Evolutionary conservation across 1,139 yeast genomes (phyloP), one percentile per base, ranked within the genome.

Genomic region (Debaryomyces robertsiae): DNA sequence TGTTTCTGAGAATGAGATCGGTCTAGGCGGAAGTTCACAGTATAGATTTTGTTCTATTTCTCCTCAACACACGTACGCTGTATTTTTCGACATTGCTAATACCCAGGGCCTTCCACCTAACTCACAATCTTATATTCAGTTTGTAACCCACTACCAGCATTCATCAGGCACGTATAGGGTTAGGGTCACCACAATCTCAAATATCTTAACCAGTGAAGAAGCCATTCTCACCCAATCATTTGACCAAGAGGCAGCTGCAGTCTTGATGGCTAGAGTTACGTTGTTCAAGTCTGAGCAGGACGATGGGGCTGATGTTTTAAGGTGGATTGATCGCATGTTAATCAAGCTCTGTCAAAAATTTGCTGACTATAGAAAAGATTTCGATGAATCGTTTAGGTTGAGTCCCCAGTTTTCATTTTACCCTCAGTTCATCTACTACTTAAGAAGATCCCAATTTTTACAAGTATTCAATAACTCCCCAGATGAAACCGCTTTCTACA

Each of bases 181-280:
- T 46, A 82, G 98, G 56, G 98, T 93, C 34, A 93, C 98, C 22
- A 93, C 98, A 1, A 75, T 88, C 27, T 82, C 84, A 32, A 82
- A 88, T 53, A 77, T 79, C 52, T 69, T 84, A 56, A 79, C 74
- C 11, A 60, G 71, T 39, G 78, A 73, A 47, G 77, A 73, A 51
- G 67, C 69, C 48, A 59, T 69, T n/a, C 67, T 73, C 53, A 72
- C 82, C 17, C 75, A 71, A 51, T 73, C 94, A n/a, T 93, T 93
- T 63, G 99, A 93, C 66, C 98, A 94, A 70, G 98, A 93, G 65
- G 97, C 98, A 14, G 97, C 98, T 9, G 96, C 98, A 6, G 98
- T 91, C 1, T 74, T 93, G 49, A 88, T 91, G 90, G 86, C 98
- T 1, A 79, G 98, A 61, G 83, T 93, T 44, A 95, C 97, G 4